These are phyloP conservation scores for Gonapodya prolifera DNA, from an alignment of 192 early-diverging fungal species.

Conservation along the genomic window DNA sequence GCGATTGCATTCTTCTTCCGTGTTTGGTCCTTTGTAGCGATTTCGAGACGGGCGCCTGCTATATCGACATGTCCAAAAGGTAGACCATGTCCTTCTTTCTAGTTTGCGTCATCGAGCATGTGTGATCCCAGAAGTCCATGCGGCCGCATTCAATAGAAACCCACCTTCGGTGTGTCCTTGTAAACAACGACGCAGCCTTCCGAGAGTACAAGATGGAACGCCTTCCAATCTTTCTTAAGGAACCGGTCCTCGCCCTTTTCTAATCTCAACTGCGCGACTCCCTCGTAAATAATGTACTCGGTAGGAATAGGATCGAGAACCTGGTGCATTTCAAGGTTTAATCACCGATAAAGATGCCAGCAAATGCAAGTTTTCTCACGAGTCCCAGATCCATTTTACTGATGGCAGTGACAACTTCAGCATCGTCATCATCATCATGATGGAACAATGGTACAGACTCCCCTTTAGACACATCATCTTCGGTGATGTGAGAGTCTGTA, in stretches of 20 bases:
- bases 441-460: background rate
- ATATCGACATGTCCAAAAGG: background rate
- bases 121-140: background rate
- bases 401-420: background rate
- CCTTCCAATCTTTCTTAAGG: background rate
- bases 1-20: background rate
- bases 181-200: background rate
- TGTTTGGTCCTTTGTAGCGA: background rate
- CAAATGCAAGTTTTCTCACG: background rate
- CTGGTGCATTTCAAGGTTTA: background rate
- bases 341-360: background rate
- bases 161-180: background rate
- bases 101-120: background rate
- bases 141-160: background rate
- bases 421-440: background rate
- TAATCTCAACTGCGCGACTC: background rate
- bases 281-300: background rate
- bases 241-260: constrained; percentile 2
- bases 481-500: background rate
- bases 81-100: background rate
- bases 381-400: background rate
- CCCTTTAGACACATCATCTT: background rate
- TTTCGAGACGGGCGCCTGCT: background rate
- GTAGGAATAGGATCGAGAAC: background rate
- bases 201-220: background rate